Evolutionary conservation across 352 stramenopile species (phyloP), one percentile per base, ranked within the genome.

Genomic region (Globisporangium spiculum): DNA sequence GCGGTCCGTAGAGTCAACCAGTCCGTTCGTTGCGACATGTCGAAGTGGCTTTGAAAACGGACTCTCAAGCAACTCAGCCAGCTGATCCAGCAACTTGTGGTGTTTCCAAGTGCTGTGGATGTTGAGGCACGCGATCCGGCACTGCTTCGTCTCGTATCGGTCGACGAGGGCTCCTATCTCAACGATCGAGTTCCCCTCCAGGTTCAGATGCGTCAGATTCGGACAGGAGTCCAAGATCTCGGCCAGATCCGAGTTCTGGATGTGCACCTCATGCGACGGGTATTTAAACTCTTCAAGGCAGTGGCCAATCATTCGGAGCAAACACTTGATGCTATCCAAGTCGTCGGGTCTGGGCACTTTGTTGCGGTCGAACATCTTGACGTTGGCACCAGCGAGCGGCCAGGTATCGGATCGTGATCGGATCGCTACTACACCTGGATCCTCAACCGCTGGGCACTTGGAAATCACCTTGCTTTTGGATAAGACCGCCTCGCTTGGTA

Each of bases 391-490:
- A 24, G 48, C 7, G 20, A 22, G 48, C 8, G 20, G 48, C 32
- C 18, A 75, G 54, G 27, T 61, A 66, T 9, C n/a, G 5, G 3
- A 12, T 12, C 18, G 18, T 53, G 1, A 2, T 16, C 18, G 36
- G 2, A 44, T 16, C 8, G 36, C 14, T 1, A 12, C 27, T 41
- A 16, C 1, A 27, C 0, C 16, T 18, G 6, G 24, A 18, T 16
- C 9, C 6, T 20, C 20, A 18, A 16, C 1, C 18, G 18, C 18
- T 20, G 34, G 71, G 66, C 66, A 52, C 66, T 76, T 63, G 18
- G 34, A 53, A 30, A 64, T 30, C 66, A 56, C 27, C 2, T 56
- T 18, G 27, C 67, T 54, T 32, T 67, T 26, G 0, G 63, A 66
- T 0, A 52, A 8, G 26, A 76, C 34, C 0, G 53, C 27, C 0